Evolutionary conservation across 2,329 filamentous ascomycete genomes (phyloP), one percentile per base, ranked within the genome.

Genomic region (Grosmannia serpens): DNA sequence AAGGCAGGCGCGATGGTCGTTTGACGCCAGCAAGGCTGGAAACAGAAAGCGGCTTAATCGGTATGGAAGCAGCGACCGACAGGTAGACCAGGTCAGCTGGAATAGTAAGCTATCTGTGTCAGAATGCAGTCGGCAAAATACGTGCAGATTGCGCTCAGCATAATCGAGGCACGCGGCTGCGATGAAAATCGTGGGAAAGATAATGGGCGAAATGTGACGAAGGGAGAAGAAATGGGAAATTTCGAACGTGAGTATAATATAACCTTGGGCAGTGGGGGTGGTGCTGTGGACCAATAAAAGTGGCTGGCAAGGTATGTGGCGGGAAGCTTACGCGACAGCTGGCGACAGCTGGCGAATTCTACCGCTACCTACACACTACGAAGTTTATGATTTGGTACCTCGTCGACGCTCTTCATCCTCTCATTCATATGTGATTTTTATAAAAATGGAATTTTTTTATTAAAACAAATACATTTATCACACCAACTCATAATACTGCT

Each of bases 1-100:
- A 54, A 46, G 53, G 53, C 38, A 55, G 53, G 53, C 53, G 53
- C 53, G 53, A 55, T 27, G 49, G 53, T 26, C 26, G 35, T 7
- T 33, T 20, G 54, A 35, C 17, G 33, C 20, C 52, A 53, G 24
- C 31, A 31, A 17, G 47, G 41, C 22, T 27, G 26, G 31, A 13
- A 50, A 15, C n/a, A 31, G 53, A 31, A 50, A 31, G 50, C 26
- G 33, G 26, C 24, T 31, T 31, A 29, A 33, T 57, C 33, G 55
- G n/a, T 5, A 33, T 33, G 55, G 55, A 57, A 57, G 49, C 33
- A 26, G 33, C 55, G 33, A 44, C n/a, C 22, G 55, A 27, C 44
- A 31, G 5, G n/a, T 27, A 10, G 29, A 26, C 26, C 46, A 26
- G 53, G n/a, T 50, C 22, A 22, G 46, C 44, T 46, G 51, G 22